phyloP scores from a whole-genome alignment of 495 filamentous ascomycete genomes.

The Aspergillus affinis region DNA sequence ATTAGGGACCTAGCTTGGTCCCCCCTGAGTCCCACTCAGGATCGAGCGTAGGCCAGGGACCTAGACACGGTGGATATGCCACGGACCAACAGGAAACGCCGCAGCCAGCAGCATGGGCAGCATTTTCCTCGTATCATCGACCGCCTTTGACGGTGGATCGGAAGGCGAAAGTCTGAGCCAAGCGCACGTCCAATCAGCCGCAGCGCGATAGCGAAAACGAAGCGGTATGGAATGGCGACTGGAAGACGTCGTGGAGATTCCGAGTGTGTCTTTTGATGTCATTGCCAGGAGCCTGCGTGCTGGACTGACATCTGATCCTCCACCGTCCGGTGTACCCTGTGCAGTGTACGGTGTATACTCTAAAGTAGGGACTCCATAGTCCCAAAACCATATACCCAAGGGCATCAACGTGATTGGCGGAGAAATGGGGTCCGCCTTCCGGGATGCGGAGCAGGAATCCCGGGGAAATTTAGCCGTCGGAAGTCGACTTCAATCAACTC shows the following conservation, averaged over 20 bases:
- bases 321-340: no score
- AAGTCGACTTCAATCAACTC: background rate
- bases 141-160: conserved; percentile 5
- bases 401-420: conserved; percentile 43
- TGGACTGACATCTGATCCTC: no score
- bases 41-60: background rate
- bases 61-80: conserved; percentile 5
- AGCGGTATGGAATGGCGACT: background rate
- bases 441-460: conserved; percentile 15
- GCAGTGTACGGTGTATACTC: no score
- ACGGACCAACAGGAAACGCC: conserved; percentile 8
- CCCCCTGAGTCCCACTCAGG: background rate
- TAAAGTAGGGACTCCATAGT: no score
- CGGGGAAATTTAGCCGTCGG: conserved; percentile 28
- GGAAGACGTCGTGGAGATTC: no score
- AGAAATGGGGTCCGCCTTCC: conserved; percentile 27
- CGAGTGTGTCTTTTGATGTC: no score
- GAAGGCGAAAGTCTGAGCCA: background rate
- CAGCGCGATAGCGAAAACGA: no score
- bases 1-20: conserved; percentile 9
- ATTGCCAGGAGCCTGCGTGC: no score
- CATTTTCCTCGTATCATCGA: conserved; percentile 28
- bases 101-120: conserved; percentile 10
- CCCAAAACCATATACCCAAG: no score
- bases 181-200: no score